Percentiles rank a stretch among this genome's conserved stretches.
These are phyloP conservation scores for Exophiala oligosperma DNA, from an alignment of 2,329 filamentous ascomycete species.

Conservation along the genomic window DNA sequence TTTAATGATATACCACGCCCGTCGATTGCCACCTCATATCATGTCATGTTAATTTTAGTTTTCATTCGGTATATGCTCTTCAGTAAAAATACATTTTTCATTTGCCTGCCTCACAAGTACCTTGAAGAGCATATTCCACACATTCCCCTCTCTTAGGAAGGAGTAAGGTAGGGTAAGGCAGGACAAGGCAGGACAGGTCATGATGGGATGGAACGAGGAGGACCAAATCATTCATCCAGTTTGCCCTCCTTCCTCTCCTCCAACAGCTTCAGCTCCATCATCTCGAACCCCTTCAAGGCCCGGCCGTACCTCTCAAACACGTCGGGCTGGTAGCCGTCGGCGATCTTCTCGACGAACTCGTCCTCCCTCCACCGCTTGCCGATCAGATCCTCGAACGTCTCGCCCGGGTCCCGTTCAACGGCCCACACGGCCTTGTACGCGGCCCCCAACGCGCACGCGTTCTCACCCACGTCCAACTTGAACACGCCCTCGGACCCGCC, in stretches of 20 bases:
- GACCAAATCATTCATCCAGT: neutral
- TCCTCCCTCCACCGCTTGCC: slow-evolving; percentile 82
- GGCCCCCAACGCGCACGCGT: slow-evolving; percentile 89
- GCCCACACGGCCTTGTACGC: slow-evolving; percentile 98
- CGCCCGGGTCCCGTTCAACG: slow-evolving; percentile 62
- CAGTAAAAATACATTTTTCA: too few species aligned
- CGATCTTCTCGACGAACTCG: slow-evolving; percentile 78
- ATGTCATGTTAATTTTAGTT: too few species aligned
- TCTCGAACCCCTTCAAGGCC: slow-evolving; percentile 73
- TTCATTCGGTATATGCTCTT: too few species aligned
- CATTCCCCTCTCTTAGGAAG: neutral
- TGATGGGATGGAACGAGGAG: too few species aligned
- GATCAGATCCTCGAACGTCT: slow-evolving; percentile 88
- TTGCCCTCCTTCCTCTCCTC: slow-evolving; percentile 6
- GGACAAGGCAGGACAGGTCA: too few species aligned
- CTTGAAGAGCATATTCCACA: too few species aligned
- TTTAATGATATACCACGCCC: too few species aligned
- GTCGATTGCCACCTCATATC: too few species aligned
- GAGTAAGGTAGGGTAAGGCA: too few species aligned
- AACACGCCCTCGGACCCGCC: slow-evolving; percentile 89
- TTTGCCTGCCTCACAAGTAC: too few species aligned
- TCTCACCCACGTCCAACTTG: slow-evolving; percentile 89
- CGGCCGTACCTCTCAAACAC: slow-evolving; percentile 76
- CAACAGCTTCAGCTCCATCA: slow-evolving; percentile 70
- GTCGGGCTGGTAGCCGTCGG: slow-evolving; percentile 73